phyloP scores from a whole-genome alignment of 2,329 filamentous ascomycete genomes.

The Pseudonectria buxi region DNA sequence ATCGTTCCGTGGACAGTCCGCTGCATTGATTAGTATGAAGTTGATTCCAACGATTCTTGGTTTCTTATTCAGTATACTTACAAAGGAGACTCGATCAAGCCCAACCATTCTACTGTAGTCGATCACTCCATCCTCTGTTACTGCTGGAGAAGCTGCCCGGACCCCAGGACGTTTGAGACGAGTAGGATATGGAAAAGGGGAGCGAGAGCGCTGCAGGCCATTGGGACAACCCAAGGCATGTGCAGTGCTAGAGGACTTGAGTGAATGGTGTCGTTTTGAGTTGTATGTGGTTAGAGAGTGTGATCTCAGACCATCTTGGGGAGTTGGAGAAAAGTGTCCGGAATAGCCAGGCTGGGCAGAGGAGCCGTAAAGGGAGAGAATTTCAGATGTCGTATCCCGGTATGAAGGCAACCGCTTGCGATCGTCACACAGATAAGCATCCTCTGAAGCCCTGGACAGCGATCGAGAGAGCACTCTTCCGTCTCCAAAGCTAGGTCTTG shows the following conservation, averaged over 20 bases:
- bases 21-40: constrained; percentile 23
- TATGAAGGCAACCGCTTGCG: constrained; percentile 40
- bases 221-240: constrained; percentile 39
- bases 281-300: constrained; percentile 50
- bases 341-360: constrained; percentile 39
- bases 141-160: constrained; percentile 41
- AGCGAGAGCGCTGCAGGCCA: constrained; percentile 45
- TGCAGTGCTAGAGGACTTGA: constrained; percentile 41
- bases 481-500: constrained; percentile 25
- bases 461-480: constrained; percentile 19
- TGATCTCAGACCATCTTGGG: constrained; percentile 42
- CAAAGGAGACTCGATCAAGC: constrained; percentile 41
- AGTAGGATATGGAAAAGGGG: constrained; percentile 53
- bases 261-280: constrained; percentile 39
- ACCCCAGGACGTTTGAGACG: constrained; percentile 48
- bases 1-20: constrained; percentile 38
- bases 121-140: constrained; percentile 40
- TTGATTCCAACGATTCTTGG: constrained; percentile 1
- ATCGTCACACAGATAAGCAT: constrained; percentile 32
- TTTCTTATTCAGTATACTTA: constrained; percentile 23
- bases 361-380: constrained; percentile 49
- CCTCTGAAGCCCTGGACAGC: constrained; percentile 25
- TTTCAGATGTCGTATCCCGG: constrained; percentile 47
- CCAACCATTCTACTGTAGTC: constrained; percentile 46
- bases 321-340: constrained; percentile 36